Conservation (phyloP, 164 flowering plant species). For the Tetrastigma voinierianum region DNA sequence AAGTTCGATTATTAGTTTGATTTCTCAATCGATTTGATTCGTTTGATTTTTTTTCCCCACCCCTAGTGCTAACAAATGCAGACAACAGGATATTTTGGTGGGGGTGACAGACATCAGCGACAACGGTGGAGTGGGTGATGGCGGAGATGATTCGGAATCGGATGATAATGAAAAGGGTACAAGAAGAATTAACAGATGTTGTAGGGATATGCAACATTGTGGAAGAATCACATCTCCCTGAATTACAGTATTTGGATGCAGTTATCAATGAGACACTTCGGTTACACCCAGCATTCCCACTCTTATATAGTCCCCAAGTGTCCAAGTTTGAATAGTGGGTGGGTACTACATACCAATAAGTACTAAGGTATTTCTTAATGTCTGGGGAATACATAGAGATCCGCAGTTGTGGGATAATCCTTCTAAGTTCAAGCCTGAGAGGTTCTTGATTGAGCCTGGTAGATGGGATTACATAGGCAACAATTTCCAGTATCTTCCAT, state of each 20-base stretch:
- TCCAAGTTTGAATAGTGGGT: conserved; percentile 6
- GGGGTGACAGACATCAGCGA: conserved; percentile 14
- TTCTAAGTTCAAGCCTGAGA: too few species aligned
- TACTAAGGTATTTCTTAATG: neutral
- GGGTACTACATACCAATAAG: conserved; percentile 22
- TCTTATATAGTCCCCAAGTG: conserved; percentile 6
- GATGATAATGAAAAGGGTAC: neutral
- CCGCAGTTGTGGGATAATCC: too few species aligned
- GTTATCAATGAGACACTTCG: conserved; percentile 12
- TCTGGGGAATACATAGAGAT: too few species aligned
- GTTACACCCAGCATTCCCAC: conserved; percentile 9
- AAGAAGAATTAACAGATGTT: conserved; percentile 4
- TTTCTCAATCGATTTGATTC: too few species aligned
- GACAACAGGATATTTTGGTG: conserved; percentile 5
- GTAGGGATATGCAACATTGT: conserved; percentile 7
- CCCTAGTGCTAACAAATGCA: too few species aligned
- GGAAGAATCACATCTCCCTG: conserved; percentile 6
- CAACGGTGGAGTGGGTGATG: conserved; percentile 14
- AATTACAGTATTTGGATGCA: conserved; percentile 1
- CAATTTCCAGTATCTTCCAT: conserved; percentile 18
- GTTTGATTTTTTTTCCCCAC: too few species aligned
- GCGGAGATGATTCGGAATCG: conserved; percentile 12
- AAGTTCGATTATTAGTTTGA: too few species aligned
- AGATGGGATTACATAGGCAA: conserved; percentile 18
- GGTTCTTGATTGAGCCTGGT: too few species aligned